phyloP scores from a whole-genome alignment of 1,139 yeast genomes.

The Geotrichum restrictum region DNA sequence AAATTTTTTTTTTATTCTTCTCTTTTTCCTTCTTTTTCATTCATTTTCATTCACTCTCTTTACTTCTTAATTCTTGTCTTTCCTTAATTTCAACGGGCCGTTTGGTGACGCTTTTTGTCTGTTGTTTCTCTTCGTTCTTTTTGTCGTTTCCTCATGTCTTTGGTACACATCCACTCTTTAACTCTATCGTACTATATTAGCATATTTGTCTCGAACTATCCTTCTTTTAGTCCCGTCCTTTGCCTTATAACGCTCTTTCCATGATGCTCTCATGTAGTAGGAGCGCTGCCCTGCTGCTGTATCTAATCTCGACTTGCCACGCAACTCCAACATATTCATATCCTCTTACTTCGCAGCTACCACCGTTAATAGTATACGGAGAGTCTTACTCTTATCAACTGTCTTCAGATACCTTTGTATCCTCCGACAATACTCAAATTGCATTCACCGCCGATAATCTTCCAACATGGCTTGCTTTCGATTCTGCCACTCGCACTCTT shows the following conservation, averaged over 20 bases:
- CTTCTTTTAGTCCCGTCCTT: background rate
- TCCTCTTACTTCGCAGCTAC: slow-evolving; percentile 51
- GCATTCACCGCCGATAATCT: slow-evolving; percentile 53
- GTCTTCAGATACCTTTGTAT: slow-evolving; percentile 66
- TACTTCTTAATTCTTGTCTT: background rate
- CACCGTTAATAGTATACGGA: slow-evolving; percentile 77
- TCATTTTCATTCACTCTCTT: background rate
- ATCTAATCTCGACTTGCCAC: background rate
- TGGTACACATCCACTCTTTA: background rate
- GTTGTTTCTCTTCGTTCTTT: background rate
- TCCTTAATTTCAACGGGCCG: background rate
- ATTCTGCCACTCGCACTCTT: slow-evolving; percentile 55
- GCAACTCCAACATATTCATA: slow-evolving; percentile 17
- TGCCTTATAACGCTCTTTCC: background rate
- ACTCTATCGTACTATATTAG: too few species aligned
- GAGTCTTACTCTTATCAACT: slow-evolving; percentile 62
- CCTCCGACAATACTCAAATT: slow-evolving; percentile 44
- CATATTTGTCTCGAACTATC: background rate
- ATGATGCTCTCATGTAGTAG: background rate
- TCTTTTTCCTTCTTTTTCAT: background rate
- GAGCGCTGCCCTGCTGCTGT: slow-evolving; percentile 5
- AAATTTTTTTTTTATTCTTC: background rate
- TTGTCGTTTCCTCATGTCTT: background rate
- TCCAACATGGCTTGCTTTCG: slow-evolving; percentile 80
- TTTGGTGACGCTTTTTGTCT: background rate